A percentile compares a stretch with the other conserved stretches of the same genome.
Evolutionary conservation across 306 rosid species (phyloP).

Genomic region (Rosa persica): DNA sequence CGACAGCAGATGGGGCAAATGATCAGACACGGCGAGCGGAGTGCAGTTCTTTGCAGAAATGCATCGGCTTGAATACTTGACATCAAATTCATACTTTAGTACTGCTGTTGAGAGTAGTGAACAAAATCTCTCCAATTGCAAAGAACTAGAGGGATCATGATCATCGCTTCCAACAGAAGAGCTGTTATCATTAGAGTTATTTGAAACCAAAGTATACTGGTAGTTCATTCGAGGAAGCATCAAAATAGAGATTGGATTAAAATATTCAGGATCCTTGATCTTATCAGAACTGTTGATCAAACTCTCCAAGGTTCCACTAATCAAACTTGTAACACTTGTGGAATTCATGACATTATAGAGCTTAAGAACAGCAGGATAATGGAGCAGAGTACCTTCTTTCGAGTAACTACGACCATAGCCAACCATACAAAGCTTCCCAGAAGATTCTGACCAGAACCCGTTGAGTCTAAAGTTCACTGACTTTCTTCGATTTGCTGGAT

Average conservation of each 20-base stretch:
- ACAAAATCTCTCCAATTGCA: conserved; percentile 25
- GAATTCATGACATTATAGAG: conserved; percentile 33
- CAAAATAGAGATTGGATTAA: conserved; percentile 42
- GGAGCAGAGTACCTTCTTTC: conserved; percentile 23
- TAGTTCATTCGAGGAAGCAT: conserved; percentile 43
- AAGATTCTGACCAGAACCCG: conserved; percentile 62
- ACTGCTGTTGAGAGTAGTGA: conserved; percentile 3
- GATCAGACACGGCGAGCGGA: conserved; percentile 10
- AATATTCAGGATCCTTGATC: conserved; percentile 23
- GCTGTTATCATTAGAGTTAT: conserved; percentile 2
- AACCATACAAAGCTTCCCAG: conserved; percentile 33
- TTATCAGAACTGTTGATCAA: conserved; percentile 31
- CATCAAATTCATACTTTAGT: conserved; percentile 10
- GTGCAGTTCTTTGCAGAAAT: conserved; percentile 39
- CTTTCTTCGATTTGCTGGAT: neutral
- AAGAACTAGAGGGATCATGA: conserved; percentile 19
- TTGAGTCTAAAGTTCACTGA: too few species aligned
- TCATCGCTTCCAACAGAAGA: neutral
- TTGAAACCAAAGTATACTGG: conserved; percentile 30
- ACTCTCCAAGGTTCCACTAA: conserved; percentile 53
- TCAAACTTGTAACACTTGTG: conserved; percentile 34
- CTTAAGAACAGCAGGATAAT: conserved; percentile 37
- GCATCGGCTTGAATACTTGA: conserved; percentile 45
- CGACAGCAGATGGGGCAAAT: conserved; percentile 32
- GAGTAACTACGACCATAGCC: conserved; percentile 24